Evolutionary conservation across 257 asterid species (phyloP), one percentile per base, ranked within the genome.

Genomic region (Ophiorrhiza pumila): DNA sequence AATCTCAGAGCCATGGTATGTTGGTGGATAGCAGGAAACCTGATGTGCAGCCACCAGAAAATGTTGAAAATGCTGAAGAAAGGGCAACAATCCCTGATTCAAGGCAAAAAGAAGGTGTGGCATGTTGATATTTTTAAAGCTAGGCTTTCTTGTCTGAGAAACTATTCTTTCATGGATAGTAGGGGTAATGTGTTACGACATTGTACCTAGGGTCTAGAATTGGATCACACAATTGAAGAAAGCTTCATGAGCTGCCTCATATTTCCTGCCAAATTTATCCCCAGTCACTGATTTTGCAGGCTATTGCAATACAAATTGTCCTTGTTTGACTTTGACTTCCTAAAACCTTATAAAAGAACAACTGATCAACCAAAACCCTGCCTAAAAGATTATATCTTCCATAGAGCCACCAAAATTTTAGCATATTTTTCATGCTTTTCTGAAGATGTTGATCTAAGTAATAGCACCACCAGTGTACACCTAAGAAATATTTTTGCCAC

Each of bases 101-200:
- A 71, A 86, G 98, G 82, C 90, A 89, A 74, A 90, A 87, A 74
- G 83, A 83, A 92, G 96, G 97, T 92, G 65, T 43, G 77, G 46
- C 70, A 69, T 71, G 14, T 43, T 20, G 10, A 52, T 22, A 45
- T 53, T 58, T 59, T 60, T 52, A 13, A 32, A 53, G 35, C 34
- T 62, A 32, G 65, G 46, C 55, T 68, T 12, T 34, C 5, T 68
- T 49, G n/a, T 69, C 14, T 32, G 27, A 20, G 47, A 35, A 32
- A 6, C 39, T 23, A 37, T 31, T 63, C 31, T 63, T 39, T 32
- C 34, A 20, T 22, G 2, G 27, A 50, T 68, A 1, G 63, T 50
- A 50, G 34, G 20, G 34, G 20, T 12, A 68, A 34, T 68, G 34
- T 32, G 45, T 34, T 32, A 5, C 20, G n/a, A 34, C 29, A 32